Conservation (phyloP, 352 stramenopile genomes). For the Pythium diclinum region DNA sequence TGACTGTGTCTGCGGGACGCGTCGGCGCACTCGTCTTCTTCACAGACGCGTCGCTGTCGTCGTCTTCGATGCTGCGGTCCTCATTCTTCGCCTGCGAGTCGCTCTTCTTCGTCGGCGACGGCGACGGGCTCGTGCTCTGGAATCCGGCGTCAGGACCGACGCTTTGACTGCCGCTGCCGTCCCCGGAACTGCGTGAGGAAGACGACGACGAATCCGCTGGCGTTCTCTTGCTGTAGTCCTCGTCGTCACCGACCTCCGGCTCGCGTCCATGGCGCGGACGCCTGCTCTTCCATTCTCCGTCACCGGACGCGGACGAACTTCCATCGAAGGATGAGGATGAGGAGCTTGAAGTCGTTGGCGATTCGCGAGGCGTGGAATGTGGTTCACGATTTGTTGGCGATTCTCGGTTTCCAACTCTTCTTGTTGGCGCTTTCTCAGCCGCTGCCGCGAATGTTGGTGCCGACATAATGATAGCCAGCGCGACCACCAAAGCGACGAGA, state of each 20-base stretch:
- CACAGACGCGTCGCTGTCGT: not conserved
- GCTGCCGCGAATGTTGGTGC: not conserved
- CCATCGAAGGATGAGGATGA: not conserved
- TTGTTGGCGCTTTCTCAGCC: not conserved
- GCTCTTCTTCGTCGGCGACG: not conserved
- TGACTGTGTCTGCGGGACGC: not conserved
- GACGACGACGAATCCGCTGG: not conserved
- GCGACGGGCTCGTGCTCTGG: not conserved
- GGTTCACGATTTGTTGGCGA: not conserved
- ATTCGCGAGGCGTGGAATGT: not conserved
- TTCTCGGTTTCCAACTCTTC: not conserved
- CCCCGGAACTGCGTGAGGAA: not conserved
- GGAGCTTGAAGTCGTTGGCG: not conserved
- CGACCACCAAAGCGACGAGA: not conserved
- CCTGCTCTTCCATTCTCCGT: not conserved
- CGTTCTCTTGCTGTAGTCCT: not conserved
- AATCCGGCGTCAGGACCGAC: not conserved
- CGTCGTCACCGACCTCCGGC: not conserved
- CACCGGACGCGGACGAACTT: not conserved
- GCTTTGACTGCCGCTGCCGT: constrained; percentile 6
- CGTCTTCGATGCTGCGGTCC: constrained; percentile 4
- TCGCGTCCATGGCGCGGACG: not conserved
- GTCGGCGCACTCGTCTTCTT: not conserved
- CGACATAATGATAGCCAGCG: not conserved
- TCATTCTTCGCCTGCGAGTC: not conserved